Percentiles rank a stretch among this genome's conserved stretches.
phyloP scores from a whole-genome alignment of 345 rosid species.

The Tarenaya hassleriana region DNA sequence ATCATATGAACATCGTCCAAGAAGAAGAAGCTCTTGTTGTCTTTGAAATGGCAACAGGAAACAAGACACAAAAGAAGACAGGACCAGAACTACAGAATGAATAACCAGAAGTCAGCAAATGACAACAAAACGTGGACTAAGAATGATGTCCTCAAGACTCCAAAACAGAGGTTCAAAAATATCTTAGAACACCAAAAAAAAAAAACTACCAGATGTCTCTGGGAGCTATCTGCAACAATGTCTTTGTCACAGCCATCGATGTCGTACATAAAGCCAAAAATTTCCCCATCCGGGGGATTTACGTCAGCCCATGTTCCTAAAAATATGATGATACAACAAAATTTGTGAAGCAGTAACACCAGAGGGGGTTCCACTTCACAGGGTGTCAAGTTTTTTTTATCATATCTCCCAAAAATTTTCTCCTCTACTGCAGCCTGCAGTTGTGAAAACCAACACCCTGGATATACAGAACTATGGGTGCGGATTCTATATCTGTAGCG shows the following conservation, averaged over 20 bases:
- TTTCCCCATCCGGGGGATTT: not conserved
- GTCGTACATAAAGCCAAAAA: no score
- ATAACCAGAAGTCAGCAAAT: no score
- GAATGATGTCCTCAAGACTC: no score
- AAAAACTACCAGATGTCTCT: constrained; percentile 22
- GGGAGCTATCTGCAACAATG: not conserved
- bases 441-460: constrained; percentile 15
- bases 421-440: constrained; percentile 19
- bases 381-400: not conserved
- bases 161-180: no score
- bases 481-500: constrained; percentile 13
- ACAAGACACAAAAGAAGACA: no score
- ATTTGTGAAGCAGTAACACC: constrained; percentile 23
- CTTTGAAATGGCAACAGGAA: no score
- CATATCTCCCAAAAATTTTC: constrained; percentile 12
- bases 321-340: constrained; percentile 26
- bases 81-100: no score
- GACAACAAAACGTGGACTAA: no score
- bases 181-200: no score
- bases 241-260: no score
- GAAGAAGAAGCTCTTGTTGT: no score
- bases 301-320: not conserved
- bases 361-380: constrained; percentile 19
- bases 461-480: constrained; percentile 27
- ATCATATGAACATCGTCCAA: no score